These are phyloP conservation scores for Ceratocystis albifundus DNA, from an alignment of 2,329 filamentous ascomycete genomes.

Conservation along the genomic window DNA sequence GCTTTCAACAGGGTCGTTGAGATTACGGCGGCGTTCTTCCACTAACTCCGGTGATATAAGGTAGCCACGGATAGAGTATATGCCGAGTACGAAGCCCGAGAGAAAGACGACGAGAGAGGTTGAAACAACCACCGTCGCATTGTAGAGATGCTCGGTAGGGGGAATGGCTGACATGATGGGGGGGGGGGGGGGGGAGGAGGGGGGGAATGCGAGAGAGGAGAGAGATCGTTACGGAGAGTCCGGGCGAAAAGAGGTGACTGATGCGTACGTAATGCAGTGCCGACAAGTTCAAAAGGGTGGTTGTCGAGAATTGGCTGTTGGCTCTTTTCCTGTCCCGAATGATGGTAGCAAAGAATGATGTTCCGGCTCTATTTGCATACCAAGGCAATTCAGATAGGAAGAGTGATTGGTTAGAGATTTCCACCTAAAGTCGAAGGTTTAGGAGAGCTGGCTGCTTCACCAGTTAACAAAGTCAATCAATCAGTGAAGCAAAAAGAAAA, in stretches of 20 bases:
- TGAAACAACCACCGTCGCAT: slow-evolving; percentile 52
- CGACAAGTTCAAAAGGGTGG: no score
- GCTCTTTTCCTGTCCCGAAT: no score
- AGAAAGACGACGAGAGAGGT: slow-evolving; percentile 64
- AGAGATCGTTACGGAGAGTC: neutral
- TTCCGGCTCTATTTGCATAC: no score
- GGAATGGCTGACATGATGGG: slow-evolving; percentile 26
- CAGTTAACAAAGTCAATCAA: no score
- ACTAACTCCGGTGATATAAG: slow-evolving; percentile 45
- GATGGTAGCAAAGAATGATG: no score
- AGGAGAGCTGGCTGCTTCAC: no score
- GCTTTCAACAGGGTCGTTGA: slow-evolving; percentile 52
- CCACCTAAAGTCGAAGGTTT: no score
- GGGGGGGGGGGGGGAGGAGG: no score
- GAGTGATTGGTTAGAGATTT: no score
- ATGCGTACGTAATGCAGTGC: neutral
- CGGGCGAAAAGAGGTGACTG: neutral
- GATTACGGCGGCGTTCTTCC: slow-evolving; percentile 45
- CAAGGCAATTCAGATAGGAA: no score
- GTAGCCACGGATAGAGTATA: slow-evolving; percentile 56
- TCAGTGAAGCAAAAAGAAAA: no score
- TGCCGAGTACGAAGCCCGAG: slow-evolving; percentile 68
- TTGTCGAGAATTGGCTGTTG: no score
- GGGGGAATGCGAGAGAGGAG: neutral
- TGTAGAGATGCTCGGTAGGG: slow-evolving; percentile 33